These are phyloP conservation scores for Ophiocordyceps camponoti-floridani DNA, from an alignment of 2,329 filamentous ascomycete species.

Conservation along the genomic window DNA sequence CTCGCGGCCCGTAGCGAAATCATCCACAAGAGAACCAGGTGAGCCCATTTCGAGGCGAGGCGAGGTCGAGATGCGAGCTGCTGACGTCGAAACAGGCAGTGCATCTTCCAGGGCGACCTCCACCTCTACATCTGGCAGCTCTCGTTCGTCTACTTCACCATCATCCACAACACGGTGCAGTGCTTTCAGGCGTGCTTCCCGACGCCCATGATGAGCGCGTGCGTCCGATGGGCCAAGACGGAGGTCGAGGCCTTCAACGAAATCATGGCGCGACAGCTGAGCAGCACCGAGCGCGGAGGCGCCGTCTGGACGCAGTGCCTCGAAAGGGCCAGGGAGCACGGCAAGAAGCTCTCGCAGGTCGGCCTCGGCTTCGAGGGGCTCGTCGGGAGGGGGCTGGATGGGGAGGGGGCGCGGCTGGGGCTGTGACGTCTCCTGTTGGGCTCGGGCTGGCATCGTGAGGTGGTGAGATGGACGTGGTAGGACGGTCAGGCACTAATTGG, in stretches of 20 bases:
- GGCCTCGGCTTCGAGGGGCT: constrained; percentile 79
- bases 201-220: constrained; percentile 74
- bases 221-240: constrained; percentile 96
- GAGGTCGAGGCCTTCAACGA: constrained; percentile 82
- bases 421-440: constrained; percentile 6
- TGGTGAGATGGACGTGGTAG: neutral
- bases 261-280: constrained; percentile 67
- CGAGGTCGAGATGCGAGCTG: neutral
- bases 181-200: constrained; percentile 83
- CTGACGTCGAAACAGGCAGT: constrained; percentile 41
- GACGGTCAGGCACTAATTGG: neutral
- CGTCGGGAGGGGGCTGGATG: constrained; percentile 41
- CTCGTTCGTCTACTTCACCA: constrained; percentile 86
- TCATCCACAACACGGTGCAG: constrained; percentile 82
- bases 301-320: constrained; percentile 71
- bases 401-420: constrained; percentile 8
- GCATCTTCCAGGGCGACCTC: constrained; percentile 86
- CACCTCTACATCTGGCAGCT: constrained; percentile 89
- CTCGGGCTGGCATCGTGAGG: constrained; percentile 9
- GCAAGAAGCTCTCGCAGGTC: constrained; percentile 62
- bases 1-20: constrained; percentile 60
- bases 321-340: constrained; percentile 64
- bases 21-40: constrained; percentile 73
- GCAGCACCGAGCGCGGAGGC: constrained; percentile 62
- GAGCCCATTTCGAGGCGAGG: constrained; percentile 4